phyloP scores from a whole-genome alignment of 176 grass and related monocot genomes.

The Pontederia paniculata region DNA sequence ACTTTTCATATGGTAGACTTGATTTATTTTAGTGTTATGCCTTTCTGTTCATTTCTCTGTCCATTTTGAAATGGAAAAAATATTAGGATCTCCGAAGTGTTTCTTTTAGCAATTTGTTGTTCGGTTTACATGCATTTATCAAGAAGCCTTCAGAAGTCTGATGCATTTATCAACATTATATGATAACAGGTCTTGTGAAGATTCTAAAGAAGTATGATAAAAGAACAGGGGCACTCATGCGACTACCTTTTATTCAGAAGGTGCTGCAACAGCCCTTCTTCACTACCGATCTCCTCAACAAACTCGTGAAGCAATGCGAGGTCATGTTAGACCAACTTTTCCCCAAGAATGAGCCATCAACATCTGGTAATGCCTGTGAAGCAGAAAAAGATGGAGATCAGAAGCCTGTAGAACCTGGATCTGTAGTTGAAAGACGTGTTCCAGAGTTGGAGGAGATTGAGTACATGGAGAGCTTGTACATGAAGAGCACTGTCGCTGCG shows the following conservation, averaged over 20 bases:
- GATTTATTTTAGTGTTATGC: too few species aligned
- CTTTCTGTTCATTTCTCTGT: too few species aligned
- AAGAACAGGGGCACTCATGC: constrained; percentile 77
- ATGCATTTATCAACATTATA: too few species aligned
- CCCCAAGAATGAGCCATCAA: constrained; percentile 35
- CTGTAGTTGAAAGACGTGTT: not conserved
- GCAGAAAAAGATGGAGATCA: constrained; percentile 25
- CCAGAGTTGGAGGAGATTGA: constrained; percentile 22
- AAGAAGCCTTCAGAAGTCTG: too few species aligned
- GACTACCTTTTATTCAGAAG: constrained; percentile 82
- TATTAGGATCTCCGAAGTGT: too few species aligned
- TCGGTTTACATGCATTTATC: too few species aligned
- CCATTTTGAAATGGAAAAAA: too few species aligned
- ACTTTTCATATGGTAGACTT: too few species aligned
- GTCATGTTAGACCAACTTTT: constrained; percentile 68
- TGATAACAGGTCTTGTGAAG: constrained; percentile 58
- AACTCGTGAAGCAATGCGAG: constrained; percentile 88
- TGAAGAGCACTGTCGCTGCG: constrained; percentile 77
- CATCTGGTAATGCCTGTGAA: constrained; percentile 33
- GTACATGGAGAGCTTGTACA: constrained; percentile 24
- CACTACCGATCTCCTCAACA: constrained; percentile 70
- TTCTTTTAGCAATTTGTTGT: too few species aligned
- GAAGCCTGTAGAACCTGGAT: constrained; percentile 24
- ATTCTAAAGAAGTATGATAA: constrained; percentile 99
- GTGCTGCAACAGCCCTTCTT: constrained; percentile 93